Base-by-base conservation (phyloP, 2,329 filamentous ascomycete genomes). In the Ascosphaera aggregata region DNA sequence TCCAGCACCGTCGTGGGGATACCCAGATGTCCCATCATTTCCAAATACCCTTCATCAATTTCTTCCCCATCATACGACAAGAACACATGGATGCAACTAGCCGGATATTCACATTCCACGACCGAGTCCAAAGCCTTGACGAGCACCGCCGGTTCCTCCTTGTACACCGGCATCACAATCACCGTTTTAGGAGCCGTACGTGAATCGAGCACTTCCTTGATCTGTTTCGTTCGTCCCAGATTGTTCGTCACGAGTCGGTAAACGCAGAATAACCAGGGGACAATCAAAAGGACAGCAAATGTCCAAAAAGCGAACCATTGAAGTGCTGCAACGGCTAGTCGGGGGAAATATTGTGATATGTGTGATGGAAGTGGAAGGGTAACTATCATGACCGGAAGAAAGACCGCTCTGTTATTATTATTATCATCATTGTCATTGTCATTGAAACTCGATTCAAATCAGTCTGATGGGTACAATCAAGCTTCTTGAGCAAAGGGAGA, bases 291-390 rank as follows among this genome's bases (percentile, higher is more conserved):
- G 45, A 73, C 71, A 1, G 85, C 77, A 47, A 95, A 95, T 19
- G 78, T 75, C 76, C 81, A 94, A 56, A 95, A 95, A 3, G 84
- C 85, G 51, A 95, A 93, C 79, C 82, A 91, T 53, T 94, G 85
- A 11, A 95, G 66, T 36, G 79, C 66, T 2, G 54, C 57, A 32
- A 89, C 77, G 64, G 89, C 70, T 1, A 56, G 40, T 2, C 54
- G 40, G 0, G 86, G 85, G 59, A 86, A 91, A 47, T 79, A 68
- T 43, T 69, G 64, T 5, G 75, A 75, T 36, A 94, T 64, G 42
- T 72, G 67, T 16, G 65, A 58, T 0, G 86, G 86, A 2, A 95
- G 64, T 1, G 86, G 86, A 3, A 95, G 64, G 0, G 85, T 95
- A 37, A 93, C 82, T 17, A 94, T 58, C 84, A 95, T 93, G 46